These are phyloP conservation scores for Daldinia concentrica DNA, from an alignment of 495 filamentous ascomycete genomes.

Conservation along the genomic window DNA sequence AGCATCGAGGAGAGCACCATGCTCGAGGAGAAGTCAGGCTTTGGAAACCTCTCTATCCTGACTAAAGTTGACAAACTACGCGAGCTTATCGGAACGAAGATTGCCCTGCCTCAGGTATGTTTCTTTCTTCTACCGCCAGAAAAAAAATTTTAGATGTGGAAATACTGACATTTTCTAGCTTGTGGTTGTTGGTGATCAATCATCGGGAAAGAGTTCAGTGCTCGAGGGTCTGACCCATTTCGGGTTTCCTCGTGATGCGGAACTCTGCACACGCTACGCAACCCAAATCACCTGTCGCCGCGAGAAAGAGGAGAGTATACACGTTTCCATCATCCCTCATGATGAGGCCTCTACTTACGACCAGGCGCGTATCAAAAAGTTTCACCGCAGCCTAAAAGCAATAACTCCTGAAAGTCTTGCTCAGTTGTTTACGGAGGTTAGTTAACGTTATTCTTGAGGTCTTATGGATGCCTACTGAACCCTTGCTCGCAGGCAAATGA, in stretches of 20 bases:
- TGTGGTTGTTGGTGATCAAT: conserved; percentile 62
- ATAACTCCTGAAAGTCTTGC: conserved; percentile 43
- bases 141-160: neutral
- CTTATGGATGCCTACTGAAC: no score
- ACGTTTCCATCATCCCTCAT: conserved; percentile 59
- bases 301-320: conserved; percentile 41
- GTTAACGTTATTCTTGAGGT: neutral
- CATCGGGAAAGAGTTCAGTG: conserved; percentile 63
- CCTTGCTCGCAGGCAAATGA: conserved; percentile 47
- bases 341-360: conserved; percentile 32
- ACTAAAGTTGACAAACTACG: conserved; percentile 54
- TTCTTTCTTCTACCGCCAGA: no score
- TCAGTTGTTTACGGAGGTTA: conserved; percentile 43
- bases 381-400: conserved; percentile 31
- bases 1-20: neutral
- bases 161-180: conserved; percentile 42
- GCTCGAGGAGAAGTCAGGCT: conserved; percentile 1
- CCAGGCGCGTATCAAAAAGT: conserved; percentile 33
- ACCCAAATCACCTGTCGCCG: conserved; percentile 68
- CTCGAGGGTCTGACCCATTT: conserved; percentile 63
- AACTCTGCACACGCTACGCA: conserved; percentile 67
- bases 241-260: conserved; percentile 59
- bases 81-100: conserved; percentile 51
- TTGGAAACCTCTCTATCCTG: conserved; percentile 38
- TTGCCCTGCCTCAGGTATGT: conserved; percentile 51